These are phyloP conservation scores for Strigomonas culicis DNA, from an alignment of 208 protist species.

Conservation along the genomic window DNA sequence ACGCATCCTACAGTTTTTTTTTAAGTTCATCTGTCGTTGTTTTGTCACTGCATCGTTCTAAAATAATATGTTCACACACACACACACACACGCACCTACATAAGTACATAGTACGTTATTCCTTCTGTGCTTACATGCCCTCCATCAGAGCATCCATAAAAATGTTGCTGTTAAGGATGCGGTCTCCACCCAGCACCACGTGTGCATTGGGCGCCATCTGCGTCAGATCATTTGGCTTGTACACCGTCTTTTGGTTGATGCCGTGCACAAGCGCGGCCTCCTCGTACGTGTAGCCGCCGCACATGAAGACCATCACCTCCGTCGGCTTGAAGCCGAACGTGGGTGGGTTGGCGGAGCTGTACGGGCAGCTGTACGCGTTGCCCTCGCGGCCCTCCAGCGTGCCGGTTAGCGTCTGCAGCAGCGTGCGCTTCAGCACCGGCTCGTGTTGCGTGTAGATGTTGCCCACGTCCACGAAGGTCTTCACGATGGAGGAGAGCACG, in stretches of 20 bases:
- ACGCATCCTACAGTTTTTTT: background rate
- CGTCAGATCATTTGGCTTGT: constrained; percentile 37
- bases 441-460: constrained; percentile 98
- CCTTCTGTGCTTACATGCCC: constrained; percentile 7
- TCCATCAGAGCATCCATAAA: constrained; percentile 48
- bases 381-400: constrained; percentile 32
- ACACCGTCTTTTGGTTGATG: constrained; percentile 65
- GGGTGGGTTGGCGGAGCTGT: constrained; percentile 32
- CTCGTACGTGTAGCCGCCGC: constrained; percentile 77
- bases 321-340: constrained; percentile 45
- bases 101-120: no score
- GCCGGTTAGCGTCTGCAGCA: constrained; percentile 74
- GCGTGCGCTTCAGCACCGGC: constrained; percentile 82
- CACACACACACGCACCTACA: background rate
- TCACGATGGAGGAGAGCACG: constrained; percentile 80
- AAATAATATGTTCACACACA: background rate
- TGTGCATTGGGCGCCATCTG: constrained; percentile 29
- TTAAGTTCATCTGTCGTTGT: no score
- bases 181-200: constrained; percentile 51
- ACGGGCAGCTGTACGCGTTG: constrained; percentile 39
- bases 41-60: constrained; percentile 4
- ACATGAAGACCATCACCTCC: constrained; percentile 81
- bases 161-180: constrained; percentile 47
- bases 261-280: constrained; percentile 75
- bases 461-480: constrained; percentile 82